phyloP scores from a whole-genome alignment of 2,329 filamentous ascomycete genomes.

The Cryphonectria naterciae region DNA sequence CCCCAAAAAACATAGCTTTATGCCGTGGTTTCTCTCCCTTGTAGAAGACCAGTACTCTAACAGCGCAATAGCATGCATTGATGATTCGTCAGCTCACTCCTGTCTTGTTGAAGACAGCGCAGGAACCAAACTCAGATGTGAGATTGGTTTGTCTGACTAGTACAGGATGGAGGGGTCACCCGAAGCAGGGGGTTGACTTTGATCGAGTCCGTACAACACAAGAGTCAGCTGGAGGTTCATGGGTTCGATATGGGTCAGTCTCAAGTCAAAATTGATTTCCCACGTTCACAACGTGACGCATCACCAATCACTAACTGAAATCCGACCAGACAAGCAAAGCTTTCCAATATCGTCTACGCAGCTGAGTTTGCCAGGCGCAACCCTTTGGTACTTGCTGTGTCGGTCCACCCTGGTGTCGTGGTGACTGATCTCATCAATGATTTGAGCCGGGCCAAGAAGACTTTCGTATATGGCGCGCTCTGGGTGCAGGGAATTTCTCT shows the following conservation, averaged over 20 bases:
- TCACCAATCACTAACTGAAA: neutral
- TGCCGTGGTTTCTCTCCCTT: neutral
- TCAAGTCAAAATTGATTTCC: too few relatives aligned
- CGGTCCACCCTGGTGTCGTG: constrained; percentile 37
- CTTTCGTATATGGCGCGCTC: constrained; percentile 30
- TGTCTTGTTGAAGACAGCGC: constrained; percentile 33
- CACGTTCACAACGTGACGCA: neutral
- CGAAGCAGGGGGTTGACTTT: constrained; percentile 33
- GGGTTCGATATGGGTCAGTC: constrained; percentile 35
- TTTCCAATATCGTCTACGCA: constrained; percentile 37
- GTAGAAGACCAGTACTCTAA: neutral
- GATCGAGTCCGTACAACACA: constrained; percentile 34
- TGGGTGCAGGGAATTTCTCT: constrained; percentile 26
- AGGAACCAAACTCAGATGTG: constrained; percentile 32
- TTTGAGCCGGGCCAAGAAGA: constrained; percentile 26
- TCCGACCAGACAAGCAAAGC: constrained; percentile 43
- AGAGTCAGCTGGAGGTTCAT: constrained; percentile 30
- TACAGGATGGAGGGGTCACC: constrained; percentile 31
- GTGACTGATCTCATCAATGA: constrained; percentile 35
- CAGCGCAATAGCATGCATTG: constrained; percentile 38
- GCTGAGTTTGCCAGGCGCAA: constrained; percentile 35
- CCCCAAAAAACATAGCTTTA: neutral
- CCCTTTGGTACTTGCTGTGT: constrained; percentile 34
- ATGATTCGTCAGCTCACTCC: constrained; percentile 42
- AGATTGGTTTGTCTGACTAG: constrained; percentile 36